Evolutionary conservation across 768 basidiomycete genomes (phyloP).

Genomic region (Multifurca ochricompacta): DNA sequence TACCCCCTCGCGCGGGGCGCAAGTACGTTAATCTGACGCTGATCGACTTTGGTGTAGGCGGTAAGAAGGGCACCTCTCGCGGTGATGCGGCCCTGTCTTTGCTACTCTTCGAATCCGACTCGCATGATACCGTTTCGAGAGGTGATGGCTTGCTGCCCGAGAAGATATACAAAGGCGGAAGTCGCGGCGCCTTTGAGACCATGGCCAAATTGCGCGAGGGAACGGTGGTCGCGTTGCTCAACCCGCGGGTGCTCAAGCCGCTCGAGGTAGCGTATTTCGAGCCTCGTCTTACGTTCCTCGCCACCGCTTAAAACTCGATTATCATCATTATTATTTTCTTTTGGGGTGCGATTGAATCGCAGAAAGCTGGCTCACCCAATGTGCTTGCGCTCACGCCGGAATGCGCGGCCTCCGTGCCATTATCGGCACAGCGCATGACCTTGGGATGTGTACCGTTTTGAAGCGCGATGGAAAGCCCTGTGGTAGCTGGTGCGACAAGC

Average conservation of each 20-base stretch:
- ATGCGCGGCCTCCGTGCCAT: conserved; percentile 73
- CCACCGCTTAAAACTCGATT: background rate
- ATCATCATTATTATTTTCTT: too few relatives aligned
- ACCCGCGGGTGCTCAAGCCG: conserved; percentile 81
- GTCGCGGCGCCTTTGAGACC: conserved; percentile 85
- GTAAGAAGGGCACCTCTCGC: conserved; percentile 49
- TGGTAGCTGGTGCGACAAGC: conserved; percentile 86
- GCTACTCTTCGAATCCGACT: conserved; percentile 83
- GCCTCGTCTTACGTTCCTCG: background rate
- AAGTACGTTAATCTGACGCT: conserved; percentile 84
- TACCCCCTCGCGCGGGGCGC: conserved; percentile 50
- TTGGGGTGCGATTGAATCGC: background rate
- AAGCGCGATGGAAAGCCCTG: conserved; percentile 79
- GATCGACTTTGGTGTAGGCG: conserved; percentile 68
- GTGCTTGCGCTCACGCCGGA: conserved; percentile 84
- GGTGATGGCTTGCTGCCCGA: conserved; percentile 44
- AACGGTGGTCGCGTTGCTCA: conserved; percentile 83
- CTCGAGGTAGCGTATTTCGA: conserved; percentile 50
- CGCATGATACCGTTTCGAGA: conserved; percentile 46
- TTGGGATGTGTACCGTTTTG: conserved; percentile 74
- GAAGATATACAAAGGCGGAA: conserved; percentile 80
- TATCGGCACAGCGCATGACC: conserved; percentile 79
- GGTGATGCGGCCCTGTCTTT: conserved; percentile 83
- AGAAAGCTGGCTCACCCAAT: conserved; percentile 61
- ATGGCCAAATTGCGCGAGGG: conserved; percentile 83